Conservation (phyloP, 176 grass and related monocot genomes). For the Ensete glaucum region DNA sequence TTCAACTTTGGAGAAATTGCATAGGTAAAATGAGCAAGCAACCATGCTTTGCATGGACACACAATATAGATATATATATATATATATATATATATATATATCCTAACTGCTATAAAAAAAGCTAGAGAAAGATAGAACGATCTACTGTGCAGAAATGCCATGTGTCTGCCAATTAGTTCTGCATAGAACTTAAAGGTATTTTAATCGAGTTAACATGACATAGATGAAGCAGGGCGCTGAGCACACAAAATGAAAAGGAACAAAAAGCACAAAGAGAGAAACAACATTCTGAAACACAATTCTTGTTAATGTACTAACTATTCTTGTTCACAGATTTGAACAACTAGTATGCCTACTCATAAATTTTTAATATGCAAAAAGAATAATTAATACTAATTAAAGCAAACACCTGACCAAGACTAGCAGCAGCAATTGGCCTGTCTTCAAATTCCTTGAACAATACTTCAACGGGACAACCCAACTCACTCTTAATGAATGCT, state of each 20-base stretch:
- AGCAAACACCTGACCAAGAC: constrained; percentile 89
- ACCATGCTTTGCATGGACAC: constrained; percentile 8
- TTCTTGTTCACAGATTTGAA: neutral
- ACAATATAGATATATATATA: too few relatives aligned
- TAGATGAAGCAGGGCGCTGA: too few relatives aligned
- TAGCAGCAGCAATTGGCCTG: constrained; percentile 82
- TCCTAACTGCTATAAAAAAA: too few relatives aligned
- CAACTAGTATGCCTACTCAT: too few relatives aligned
- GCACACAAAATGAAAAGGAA: too few relatives aligned
- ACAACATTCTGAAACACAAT: neutral
- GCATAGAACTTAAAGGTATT: too few relatives aligned
- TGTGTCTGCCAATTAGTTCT: too few relatives aligned
- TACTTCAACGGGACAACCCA: constrained; percentile 69
- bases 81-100: too few relatives aligned
- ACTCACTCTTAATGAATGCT: constrained; percentile 72
- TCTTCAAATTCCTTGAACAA: constrained; percentile 93
- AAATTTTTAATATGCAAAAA: neutral
- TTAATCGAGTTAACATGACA: too few relatives aligned
- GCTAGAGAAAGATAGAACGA: too few relatives aligned
- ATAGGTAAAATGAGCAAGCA: constrained; percentile 3
- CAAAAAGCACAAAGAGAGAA: neutral
- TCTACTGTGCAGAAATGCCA: too few relatives aligned
- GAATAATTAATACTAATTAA: neutral
- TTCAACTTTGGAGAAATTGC: neutral
- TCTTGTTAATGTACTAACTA: neutral